Percentiles rank a stretch among this genome's conserved stretches.
phyloP scores from a whole-genome alignment of 1,139 yeast genomes.

The Pichia sp. region DNA sequence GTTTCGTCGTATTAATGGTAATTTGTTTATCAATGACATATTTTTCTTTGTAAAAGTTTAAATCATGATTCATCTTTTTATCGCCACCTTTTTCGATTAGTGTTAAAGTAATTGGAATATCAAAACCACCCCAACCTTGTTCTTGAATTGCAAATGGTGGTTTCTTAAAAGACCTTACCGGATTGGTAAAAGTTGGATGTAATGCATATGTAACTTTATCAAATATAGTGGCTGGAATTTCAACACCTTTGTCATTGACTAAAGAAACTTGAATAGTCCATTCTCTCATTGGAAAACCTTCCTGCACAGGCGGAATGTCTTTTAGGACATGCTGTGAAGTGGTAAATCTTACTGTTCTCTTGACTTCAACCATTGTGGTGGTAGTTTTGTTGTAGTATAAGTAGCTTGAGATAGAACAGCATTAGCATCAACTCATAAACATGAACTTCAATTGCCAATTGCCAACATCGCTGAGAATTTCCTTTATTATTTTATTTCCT shows the following conservation, averaged over 20 bases:
- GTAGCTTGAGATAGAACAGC: not conserved
- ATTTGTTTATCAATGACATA: constrained; percentile 75
- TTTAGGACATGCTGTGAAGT: constrained; percentile 80
- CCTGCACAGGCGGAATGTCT: constrained; percentile 83
- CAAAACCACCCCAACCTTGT: constrained; percentile 99
- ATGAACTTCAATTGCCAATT: not conserved
- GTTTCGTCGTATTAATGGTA: constrained; percentile 70
- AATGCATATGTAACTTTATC: constrained; percentile 89
- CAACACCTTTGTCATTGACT: constrained; percentile 75
- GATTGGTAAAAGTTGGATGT: constrained; percentile 93
- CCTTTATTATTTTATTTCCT: not conserved
- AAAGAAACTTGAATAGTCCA: constrained; percentile 79
- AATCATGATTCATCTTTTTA: constrained; percentile 77
- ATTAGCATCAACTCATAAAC: not conserved
- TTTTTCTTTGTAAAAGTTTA: constrained; percentile 73
- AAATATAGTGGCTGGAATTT: constrained; percentile 79
- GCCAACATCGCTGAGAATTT: not conserved
- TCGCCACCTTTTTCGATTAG: constrained; percentile 86
- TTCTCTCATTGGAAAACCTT: constrained; percentile 90
- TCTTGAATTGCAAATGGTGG: constrained; percentile 89
- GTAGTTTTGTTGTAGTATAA: not conserved
- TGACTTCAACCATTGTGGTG: constrained; percentile 35
- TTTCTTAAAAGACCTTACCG: constrained; percentile 71
- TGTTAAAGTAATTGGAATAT: constrained; percentile 72
- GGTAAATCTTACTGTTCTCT: constrained; percentile 83